phyloP scores from a whole-genome alignment of 208 protist genomes.

The Naegleria fowleri region DNA sequence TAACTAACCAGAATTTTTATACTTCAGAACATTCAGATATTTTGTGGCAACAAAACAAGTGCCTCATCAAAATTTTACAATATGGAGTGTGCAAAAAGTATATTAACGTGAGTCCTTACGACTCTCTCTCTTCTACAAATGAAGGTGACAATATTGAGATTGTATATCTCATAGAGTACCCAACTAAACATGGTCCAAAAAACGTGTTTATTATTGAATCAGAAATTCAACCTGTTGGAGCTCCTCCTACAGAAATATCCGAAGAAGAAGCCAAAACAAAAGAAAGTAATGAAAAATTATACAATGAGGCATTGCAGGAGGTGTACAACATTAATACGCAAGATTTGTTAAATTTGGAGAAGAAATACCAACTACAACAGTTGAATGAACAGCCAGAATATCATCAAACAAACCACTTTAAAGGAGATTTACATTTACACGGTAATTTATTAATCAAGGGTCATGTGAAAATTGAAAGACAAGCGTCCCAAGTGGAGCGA shows the following conservation, averaged over 20 bases:
- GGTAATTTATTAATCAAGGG: neutral
- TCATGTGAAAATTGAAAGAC: neutral
- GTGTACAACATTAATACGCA: neutral
- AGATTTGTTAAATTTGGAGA: neutral
- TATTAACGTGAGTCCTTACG: neutral
- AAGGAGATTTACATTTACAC: neutral
- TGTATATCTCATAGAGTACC: neutral
- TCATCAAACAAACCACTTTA: neutral
- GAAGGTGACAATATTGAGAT: neutral
- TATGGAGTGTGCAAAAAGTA: neutral
- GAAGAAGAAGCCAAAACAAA: neutral
- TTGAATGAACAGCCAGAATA: neutral
- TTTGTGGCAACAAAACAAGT: neutral
- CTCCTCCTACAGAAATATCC: neutral
- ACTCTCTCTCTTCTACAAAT: neutral
- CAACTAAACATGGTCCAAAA: neutral
- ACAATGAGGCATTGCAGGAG: neutral
- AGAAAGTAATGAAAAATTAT: neutral
- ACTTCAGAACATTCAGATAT: neutral
- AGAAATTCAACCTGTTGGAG: neutral
- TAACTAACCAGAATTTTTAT: neutral
- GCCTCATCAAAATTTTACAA: neutral
- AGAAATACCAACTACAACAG: neutral
- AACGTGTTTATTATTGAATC: neutral
- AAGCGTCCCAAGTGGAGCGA: neutral